Base-by-base conservation (phyloP, 768 basidiomycete genomes). In the Tricholoma furcatifolium region DNA sequence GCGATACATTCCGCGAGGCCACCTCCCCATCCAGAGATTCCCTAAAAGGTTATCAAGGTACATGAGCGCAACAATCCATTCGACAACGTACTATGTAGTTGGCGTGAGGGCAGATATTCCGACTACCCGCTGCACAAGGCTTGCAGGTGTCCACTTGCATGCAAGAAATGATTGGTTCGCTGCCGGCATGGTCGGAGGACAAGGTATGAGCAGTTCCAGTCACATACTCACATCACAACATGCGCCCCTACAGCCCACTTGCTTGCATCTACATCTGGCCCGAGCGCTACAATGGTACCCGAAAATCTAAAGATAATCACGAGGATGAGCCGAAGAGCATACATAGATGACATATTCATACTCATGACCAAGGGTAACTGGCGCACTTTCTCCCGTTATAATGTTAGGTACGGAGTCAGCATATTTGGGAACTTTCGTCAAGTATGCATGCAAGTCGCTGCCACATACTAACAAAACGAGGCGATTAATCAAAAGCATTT, bases 351-450 rank as follows among this genome's bases (percentile, higher is more conserved):
- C 41, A 24, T n/a, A 49, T 44, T 58, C 66, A n/a, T 44, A 78
- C 75, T 79, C 77, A 54, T 81, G 79, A 0, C 78, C 78, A 32
- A 79, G 63, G 4, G 70, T 73, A 11, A 75, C 61, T 0, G 79
- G 78, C 2, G 74, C 58, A 2, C 58, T 68, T 48, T 75, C 71
- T 14, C 72, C 70, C 0, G 76, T 74, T 14, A 74, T 36, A 6
- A 60, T 60, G 56, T 77, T 67, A 5, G 75, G 68, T 14, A 60
- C 55, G 6, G 68, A 46, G 12, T 67, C 70, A 17, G 76, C 67
- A 41, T 65, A 67, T 48, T 59, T 63, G 45, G 66, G 54, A 32
- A 68, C 51, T 24, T 53, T 51, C 1, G 59, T 58, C 18, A 70
- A 56, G 47, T 71, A 78, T 14, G 75, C 73, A 54, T n/a, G n/a